phyloP scores from a whole-genome alignment of 345 rosid species.

The Citrus glauca region DNA sequence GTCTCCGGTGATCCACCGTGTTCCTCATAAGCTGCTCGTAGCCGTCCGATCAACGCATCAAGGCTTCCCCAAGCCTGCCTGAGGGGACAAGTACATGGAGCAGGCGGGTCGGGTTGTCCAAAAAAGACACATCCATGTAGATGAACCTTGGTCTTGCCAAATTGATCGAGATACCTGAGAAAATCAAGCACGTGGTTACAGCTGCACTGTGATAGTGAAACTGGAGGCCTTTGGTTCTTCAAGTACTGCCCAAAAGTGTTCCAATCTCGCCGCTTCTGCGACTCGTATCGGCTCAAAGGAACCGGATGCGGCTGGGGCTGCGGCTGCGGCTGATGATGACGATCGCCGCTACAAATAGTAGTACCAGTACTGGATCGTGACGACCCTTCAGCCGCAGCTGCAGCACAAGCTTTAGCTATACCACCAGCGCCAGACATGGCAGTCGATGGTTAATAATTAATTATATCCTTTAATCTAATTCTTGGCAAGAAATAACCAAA shows the following conservation, averaged over 20 bases:
- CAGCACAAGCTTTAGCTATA: conserved; percentile 22
- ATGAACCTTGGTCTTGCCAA: conserved; percentile 86
- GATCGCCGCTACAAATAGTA: too few species aligned
- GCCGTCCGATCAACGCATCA: conserved; percentile 82
- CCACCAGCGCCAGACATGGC: conserved; percentile 28
- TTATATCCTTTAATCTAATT: conserved; percentile 7
- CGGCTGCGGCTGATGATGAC: neutral
- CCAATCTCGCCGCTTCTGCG: conserved; percentile 86
- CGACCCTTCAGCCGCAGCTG: conserved; percentile 37
- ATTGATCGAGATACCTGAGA: conserved; percentile 74
- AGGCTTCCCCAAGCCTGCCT: conserved; percentile 93
- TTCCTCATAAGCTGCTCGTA: conserved; percentile 83
- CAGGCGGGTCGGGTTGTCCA: conserved; percentile 85
- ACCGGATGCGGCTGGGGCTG: conserved; percentile 23
- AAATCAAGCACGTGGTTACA: conserved; percentile 70
- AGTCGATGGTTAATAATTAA: too few species aligned
- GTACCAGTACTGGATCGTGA: conserved; percentile 27
- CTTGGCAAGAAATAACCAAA: conserved; percentile 19
- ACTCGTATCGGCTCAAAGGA: conserved; percentile 75
- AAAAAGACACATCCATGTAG: conserved; percentile 65
- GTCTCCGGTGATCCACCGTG: conserved; percentile 62
- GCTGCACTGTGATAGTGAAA: conserved; percentile 46
- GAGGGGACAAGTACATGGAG: conserved; percentile 76
- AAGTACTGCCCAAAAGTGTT: conserved; percentile 83
- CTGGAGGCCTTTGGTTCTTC: conserved; percentile 69